phyloP scores from a whole-genome alignment of 148 eudicot genomes.

The Agrostemma githago region DNA sequence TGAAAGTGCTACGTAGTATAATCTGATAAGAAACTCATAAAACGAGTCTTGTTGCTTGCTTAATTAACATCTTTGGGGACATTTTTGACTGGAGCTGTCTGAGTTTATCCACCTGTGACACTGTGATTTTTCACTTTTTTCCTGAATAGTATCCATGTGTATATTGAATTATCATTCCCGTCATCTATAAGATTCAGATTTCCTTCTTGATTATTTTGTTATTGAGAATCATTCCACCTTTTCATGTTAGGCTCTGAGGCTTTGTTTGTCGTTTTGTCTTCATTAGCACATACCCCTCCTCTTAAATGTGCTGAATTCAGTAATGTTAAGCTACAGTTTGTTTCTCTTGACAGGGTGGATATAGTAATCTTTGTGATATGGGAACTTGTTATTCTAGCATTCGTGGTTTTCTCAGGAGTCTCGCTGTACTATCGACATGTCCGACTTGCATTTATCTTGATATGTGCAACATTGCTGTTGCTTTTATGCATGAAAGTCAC shows the following conservation, averaged over 20 bases:
- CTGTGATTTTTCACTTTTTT: neutral
- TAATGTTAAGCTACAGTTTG: neutral
- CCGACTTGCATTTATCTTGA: slow-evolving; percentile 64
- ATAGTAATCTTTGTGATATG: slow-evolving; percentile 84
- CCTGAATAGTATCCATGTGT: neutral
- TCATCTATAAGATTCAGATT: neutral
- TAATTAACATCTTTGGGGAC: neutral
- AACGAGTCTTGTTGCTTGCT: neutral
- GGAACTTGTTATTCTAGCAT: slow-evolving; percentile 87
- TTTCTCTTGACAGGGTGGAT: slow-evolving; percentile 71
- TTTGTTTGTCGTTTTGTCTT: neutral
- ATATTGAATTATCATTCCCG: neutral
- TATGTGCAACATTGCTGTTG: slow-evolving; percentile 60
- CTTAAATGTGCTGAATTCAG: neutral
- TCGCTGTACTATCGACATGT: slow-evolving; percentile 83
- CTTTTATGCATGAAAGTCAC: slow-evolving; percentile 85
- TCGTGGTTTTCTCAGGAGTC: slow-evolving; percentile 84
- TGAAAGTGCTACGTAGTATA: neutral
- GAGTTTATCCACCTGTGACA: neutral
- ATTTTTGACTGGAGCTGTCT: neutral
- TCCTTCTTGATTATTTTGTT: neutral
- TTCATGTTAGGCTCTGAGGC: neutral
- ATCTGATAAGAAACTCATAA: neutral
- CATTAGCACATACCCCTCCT: neutral
- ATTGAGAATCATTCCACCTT: neutral